Evolutionary conservation across 208 protist species (phyloP), one percentile per base, ranked within the genome.

Genomic region (Trichomonas tenax): DNA sequence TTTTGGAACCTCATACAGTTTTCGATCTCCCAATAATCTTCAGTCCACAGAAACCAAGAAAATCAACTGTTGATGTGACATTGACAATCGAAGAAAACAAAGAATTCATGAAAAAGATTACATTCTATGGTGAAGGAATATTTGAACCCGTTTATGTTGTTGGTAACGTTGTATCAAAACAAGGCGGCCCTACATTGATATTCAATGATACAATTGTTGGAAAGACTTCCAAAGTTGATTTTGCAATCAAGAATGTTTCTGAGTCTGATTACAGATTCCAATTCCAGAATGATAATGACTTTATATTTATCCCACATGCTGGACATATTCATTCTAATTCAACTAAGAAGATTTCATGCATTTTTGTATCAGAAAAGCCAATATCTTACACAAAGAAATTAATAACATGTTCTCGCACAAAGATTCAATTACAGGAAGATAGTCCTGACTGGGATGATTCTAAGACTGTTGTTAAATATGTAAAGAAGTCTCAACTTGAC

Each of bases 361-460:
- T 9, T 26, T 93, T 93, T 26, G 11, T 38, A 34, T 11, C 86
- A 9, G 86, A 93, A 0, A 93, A 58, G 46, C 44, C 44, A 38
- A 26, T 93, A 0, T 49, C 1, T 58, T 93, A 51, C 44, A 51
- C 45, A 10, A 38, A n/a, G 1, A 34, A 48, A 38, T 38, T 23
- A 38, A 38, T 93, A 15, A 34, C 23, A 17, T 93, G 86, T 93
- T 41, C 45, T 38, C 26, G 86, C 14, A 38, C 44, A 17, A 48
- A 48, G 38, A 93, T 93, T 51, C 21, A 93, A 38, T 51, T 58
- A 4, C 44, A 93, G 31, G 40, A 93, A 49, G 21, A 93, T 93
- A 34, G 44, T 51, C 44, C 86, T 38, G 86, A 93, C 51, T 93
- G 86, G 86, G 86, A 93, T 51, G 86, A 93, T 93, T 51, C 86